Evolutionary conservation across 139 green algal species (phyloP), one percentile per base, ranked within the genome.

Genomic region (Micractinium conductrix): DNA sequence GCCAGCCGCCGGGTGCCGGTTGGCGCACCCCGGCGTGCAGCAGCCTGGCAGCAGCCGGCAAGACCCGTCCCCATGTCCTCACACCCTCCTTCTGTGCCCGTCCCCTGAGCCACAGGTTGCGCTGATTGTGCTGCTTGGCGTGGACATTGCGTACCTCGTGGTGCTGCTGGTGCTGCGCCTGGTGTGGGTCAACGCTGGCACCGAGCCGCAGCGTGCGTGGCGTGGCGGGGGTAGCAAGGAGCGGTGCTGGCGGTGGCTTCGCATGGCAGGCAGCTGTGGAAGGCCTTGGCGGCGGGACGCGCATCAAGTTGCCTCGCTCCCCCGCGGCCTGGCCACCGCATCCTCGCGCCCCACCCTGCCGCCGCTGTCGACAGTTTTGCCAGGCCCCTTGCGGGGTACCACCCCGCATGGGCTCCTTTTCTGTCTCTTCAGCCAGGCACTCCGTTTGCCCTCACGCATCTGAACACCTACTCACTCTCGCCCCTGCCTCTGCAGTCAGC

Each of bases 81-180:
- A 26, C 70, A 26, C 26, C 8, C 42, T 28, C 26, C 35, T 10
- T 30, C 35, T 48, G 4, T 45, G 42, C 67, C 8, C 38, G 38
- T 22, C 21, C 33, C 65, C 10, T 44, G 5, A 8, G 3, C 4
- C 43, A 44, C 74, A 80, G 74, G 5, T 45, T 30, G 50, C 38
- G 4, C 58, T 82, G 26, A 12, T 71, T 26, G 38, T 28, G 0
- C 38, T 82, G 38, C 76, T 82, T 24, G 7, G 26, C 8, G 17
- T 55, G 28, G 76, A 82, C 17, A 43, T 72, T 5, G 12, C 45
- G 26, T 82, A 82, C 58, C 58, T 82, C 3, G 14, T 40, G 0
- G 58, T 72, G 28, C 76, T 82, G 76, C 76, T 82, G 17, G 43
- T 71, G 0, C 37, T 82, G 53, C 76, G 58, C 24, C 55, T 82